Base-by-base conservation (phyloP, 2,329 filamentous ascomycete genomes). In the Calonectria fujianensis region DNA sequence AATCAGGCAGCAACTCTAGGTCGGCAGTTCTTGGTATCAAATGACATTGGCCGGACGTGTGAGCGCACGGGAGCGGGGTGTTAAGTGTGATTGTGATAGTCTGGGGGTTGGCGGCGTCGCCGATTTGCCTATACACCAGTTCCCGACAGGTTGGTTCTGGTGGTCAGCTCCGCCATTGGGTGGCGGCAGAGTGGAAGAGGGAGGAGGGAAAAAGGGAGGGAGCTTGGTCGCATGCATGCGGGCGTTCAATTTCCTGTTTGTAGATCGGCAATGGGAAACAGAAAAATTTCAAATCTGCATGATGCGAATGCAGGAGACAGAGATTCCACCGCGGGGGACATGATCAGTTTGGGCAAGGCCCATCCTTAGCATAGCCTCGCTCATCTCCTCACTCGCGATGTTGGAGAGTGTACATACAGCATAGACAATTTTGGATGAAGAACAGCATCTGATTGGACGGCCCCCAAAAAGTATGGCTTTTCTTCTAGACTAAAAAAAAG, bases 121-220 rank as follows among this genome's bases (percentile, higher is more conserved):
- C 70, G 69, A 32, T 72, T 63, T 71, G 45, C 57, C 37, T 18
- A 63, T 24, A 39, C 35, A 41, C 57, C 52, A 20, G 61, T 67
- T 67, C 50, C 70, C 64, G 72, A 31, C 29, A 74, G 70, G 52
- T 32, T 73, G 67, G 70, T 67, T 66, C 57, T 39, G 31, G 29
- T 65, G 57, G 45, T 16, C 54, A 50, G 41, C 70, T 69, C 51
- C 63, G 70, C 70, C 52, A 61, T 39, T 37, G 27, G n/a, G 35
- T 37, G 32, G 31, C 29, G 41, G 39, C 37, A 45, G 37, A 41
- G 24, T 31, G 18, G 27, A 31, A 29, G 41, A 50, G 13, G 35
- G 27, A 50, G 41, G 31, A 32, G 20, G 18, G 35, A 52, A 27
- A 27, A 16, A 6, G 41, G 27, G 41, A 9, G 11, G 37, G 20